Evolutionary conservation across 805 yeast species (phyloP), one percentile per base, ranked within the genome.

Genomic region (Metschnikowia lachancei): DNA sequence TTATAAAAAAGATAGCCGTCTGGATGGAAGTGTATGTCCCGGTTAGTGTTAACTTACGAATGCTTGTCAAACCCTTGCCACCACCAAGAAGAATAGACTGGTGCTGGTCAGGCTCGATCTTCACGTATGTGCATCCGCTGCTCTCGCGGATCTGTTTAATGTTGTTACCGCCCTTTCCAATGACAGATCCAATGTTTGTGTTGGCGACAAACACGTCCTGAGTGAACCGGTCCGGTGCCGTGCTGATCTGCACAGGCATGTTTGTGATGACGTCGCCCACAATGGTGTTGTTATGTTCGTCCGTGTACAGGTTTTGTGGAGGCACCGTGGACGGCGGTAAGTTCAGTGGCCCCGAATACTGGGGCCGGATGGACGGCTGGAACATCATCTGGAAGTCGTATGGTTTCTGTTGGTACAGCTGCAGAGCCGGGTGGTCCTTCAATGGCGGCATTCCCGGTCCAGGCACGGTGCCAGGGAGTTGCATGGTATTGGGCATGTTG

Each of bases 111-210:
- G 79, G 81, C 52, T 81, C 87, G 44, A 89, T 85, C 52, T 80
- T 78, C 22, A 89, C 87, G 47, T 83, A 82, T 38, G 88, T 78
- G 28, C 77, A 72, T 3, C 95, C 92, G 17, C 92, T 81, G 24
- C 80, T 73, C 49, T 82, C 83, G 51, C 92, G 77, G 41, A 89
- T 82, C 51, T 85, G 88, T 58, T 82, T 85, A 48, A 89, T 83
- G 55, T 83, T 85, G 57, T 85, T 81, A 16, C 96, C 96, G 28
- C 89, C 88, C 64, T 82, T 87, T 1, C 96, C 96, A 49, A 89
- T 89, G 22, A 89, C 83, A 33, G 87, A 79, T 1, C 96, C 96
- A 33, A 89, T 90, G 63, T 77, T 84, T 31, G 80, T 79, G 59
- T 83, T 83, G 19, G 95, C 90, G 36, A 89, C 88, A 54, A 69